Base-by-base conservation (phyloP, 2,329 filamentous ascomycete genomes). In the Pezicula neosporulosa region DNA sequence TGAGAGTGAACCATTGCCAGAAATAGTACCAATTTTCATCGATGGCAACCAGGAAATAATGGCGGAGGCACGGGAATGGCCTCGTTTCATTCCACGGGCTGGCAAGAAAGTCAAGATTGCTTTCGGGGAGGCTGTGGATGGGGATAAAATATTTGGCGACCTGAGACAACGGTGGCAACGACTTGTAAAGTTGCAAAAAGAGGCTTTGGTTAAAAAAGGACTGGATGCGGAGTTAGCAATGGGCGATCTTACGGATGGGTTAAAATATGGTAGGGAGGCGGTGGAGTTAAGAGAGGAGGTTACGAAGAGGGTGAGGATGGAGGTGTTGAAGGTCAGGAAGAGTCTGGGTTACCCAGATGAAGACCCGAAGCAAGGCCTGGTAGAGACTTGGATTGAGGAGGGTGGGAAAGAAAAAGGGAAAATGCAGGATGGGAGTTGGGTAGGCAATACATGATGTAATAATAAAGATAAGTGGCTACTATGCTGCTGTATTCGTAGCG, bases 11-110 rank as follows among this genome's bases (percentile, higher is more conserved):
- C 90, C 90, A 3, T 85, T 89, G 56, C 94, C 94, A 0, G 89
- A 95, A 60, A 81, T 99, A 18, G 81, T 99, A 35, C 91, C 94
- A 41, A 93, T 99, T 72, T 99, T 95, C 77, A 86, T 97, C 46
- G 90, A 97, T 63, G 94, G 94, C 27, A 88, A 89, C 15, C 88
- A 97, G 66, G 73, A 87, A 53, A 77, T 96, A 60, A 97, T 97
- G 93, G 81, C 89, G 62, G 93, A 97, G 70, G 79, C 85, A 52
- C 81, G 94, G 43, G 72, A 71, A 2, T 96, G 85, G 61, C 94
- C 93, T 1, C 83, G 90, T 12, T 94, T 90, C 63, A 61, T 96
- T 13, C 94, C 94, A 1, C 81, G 93, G 3, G 71, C 83, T 10
- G 84, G 87, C 47, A 86, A 89, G 59, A 78, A 77, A 6, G 76